A percentile compares a stretch with the other conserved stretches of the same genome.
These are phyloP conservation scores for Nemophila menziesii DNA, from an alignment of 257 asterid genomes.

Conservation along the genomic window DNA sequence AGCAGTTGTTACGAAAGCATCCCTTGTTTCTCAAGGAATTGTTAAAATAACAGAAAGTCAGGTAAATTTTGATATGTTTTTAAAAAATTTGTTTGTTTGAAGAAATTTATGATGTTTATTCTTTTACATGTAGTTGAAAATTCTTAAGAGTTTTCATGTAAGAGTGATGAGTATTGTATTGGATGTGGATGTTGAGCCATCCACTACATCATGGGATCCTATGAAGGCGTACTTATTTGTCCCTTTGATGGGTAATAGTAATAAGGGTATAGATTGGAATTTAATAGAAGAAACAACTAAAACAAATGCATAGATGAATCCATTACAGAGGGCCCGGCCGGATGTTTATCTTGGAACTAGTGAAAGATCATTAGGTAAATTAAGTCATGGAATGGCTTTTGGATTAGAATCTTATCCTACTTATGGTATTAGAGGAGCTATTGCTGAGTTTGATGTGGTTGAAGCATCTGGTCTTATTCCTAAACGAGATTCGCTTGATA, in stretches of 20 bases:
- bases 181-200: constrained; percentile 98
- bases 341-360: constrained; percentile 96
- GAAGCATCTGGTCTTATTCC: constrained; percentile 89
- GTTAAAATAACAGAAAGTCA: constrained; percentile 53
- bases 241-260: constrained; percentile 41
- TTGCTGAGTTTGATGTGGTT: constrained; percentile 88
- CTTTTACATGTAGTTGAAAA: constrained; percentile 41
- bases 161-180: constrained; percentile 95
- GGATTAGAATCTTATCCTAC: constrained; percentile 87
- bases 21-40: constrained; percentile 55
- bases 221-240: constrained; percentile 87
- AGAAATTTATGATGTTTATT: constrained; percentile 12
- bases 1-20: constrained; percentile 62
- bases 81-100: too few relatives aligned
- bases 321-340: constrained; percentile 97
- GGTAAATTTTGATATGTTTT: constrained; percentile 30
- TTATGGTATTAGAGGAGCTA: constrained; percentile 94
- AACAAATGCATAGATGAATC: constrained; percentile 78
- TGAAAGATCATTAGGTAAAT: constrained; percentile 85
- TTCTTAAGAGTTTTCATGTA: constrained; percentile 87
- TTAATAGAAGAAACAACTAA: constrained; percentile 50
- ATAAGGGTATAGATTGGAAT: constrained; percentile 72
- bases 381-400: constrained; percentile 71
- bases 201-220: constrained; percentile 94
- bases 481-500: constrained; percentile 34